Evolutionary conservation across 1,284 basidiomycete genomes (phyloP).

Genomic region (Cryptococcus neoformans): DNA sequence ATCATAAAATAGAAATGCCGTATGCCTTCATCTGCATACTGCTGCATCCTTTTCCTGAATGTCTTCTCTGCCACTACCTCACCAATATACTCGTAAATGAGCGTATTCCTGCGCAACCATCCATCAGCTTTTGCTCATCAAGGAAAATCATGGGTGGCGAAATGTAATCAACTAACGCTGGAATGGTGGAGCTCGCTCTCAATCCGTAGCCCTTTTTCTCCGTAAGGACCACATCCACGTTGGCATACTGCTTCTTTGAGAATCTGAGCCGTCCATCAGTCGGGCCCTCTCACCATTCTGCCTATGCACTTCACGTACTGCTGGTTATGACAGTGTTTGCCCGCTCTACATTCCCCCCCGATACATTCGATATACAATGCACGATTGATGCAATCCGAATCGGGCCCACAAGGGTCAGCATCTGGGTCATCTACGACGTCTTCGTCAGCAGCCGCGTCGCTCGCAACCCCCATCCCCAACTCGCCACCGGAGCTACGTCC

Average conservation of each 20-base stretch:
- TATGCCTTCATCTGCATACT: conserved; percentile 90
- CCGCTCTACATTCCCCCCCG: conserved; percentile 79
- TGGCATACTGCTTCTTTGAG: conserved; percentile 77
- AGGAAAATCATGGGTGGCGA: neutral
- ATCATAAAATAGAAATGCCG: conserved; percentile 99
- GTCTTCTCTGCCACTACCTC: conserved; percentile 87
- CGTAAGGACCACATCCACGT: conserved; percentile 87
- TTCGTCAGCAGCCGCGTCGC: neutral
- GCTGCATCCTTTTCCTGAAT: conserved; percentile 91
- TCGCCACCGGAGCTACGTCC: neutral
- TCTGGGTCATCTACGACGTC: conserved; percentile 52
- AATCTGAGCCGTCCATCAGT: conserved; percentile 59
- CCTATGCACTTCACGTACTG: conserved; percentile 58
- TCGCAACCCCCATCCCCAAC: conserved; percentile 12
- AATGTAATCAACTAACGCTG: conserved; percentile 58
- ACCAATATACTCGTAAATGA: conserved; percentile 98
- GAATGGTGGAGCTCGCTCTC: conserved; percentile 67
- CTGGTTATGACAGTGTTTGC: conserved; percentile 83
- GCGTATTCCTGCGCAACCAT: conserved; percentile 63
- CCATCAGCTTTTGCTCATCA: conserved; percentile 3
- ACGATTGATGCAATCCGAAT: conserved; percentile 94
- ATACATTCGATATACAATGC: conserved; percentile 97
- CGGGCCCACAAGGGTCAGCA: conserved; percentile 75
- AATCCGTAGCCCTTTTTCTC: conserved; percentile 96
- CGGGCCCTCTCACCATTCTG: neutral